Conservation (phyloP, 2,329 filamentous ascomycete species). For the Pyricularia sp. region DNA sequence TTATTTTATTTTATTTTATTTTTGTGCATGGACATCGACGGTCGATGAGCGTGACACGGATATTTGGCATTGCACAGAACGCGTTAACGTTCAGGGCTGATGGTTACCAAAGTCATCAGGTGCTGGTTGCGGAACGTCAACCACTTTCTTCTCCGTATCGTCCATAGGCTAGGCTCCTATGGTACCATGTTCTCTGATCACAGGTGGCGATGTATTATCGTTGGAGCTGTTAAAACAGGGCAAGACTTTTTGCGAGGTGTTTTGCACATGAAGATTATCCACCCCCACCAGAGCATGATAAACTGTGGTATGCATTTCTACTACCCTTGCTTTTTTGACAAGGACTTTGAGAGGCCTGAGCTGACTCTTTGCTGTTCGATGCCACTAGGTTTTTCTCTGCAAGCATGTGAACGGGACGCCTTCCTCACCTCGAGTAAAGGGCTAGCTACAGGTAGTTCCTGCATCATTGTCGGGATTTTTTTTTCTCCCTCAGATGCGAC, state of each 20-base stretch:
- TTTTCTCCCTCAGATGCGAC: background rate
- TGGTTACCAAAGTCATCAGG: background rate
- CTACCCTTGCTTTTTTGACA: background rate
- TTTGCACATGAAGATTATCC: background rate
- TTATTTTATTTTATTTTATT: no score
- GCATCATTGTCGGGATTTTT: background rate
- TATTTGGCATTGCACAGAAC: background rate
- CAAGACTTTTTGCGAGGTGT: background rate
- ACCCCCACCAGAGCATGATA: background rate
- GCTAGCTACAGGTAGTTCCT: background rate
- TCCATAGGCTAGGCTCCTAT: background rate
- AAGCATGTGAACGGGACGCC: background rate
- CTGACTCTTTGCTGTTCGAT: background rate
- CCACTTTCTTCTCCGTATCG: background rate
- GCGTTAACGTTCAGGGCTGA: background rate
- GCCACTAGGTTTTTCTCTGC: no score
- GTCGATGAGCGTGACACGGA: background rate
- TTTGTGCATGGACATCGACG: background rate
- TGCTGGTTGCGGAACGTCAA: background rate
- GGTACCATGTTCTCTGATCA: background rate
- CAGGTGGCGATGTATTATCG: background rate
- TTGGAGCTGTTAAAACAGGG: background rate
- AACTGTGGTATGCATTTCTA: background rate
- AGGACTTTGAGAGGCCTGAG: background rate
- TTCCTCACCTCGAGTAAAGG: background rate